Base-by-base conservation (phyloP, 2,329 filamentous ascomycete species). In the Clonostachys rosea region DNA sequence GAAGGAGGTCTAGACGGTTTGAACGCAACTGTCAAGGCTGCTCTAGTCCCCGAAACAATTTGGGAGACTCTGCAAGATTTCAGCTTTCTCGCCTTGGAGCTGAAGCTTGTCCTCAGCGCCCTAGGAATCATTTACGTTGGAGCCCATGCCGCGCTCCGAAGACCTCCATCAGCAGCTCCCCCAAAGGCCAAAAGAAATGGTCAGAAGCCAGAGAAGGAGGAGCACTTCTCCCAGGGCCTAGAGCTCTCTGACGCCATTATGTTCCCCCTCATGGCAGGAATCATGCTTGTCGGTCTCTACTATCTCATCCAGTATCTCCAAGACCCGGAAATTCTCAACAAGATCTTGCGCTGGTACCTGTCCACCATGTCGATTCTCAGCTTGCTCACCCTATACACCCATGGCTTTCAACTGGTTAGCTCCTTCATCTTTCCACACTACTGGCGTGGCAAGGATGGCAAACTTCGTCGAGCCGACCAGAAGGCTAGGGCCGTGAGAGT, bases 281-380 rank as follows among this genome's bases (percentile, higher is more conserved):
- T 74, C 10, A 82, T 86, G 2, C 79, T 97, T 9, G 76, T 83
- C 40, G 83, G 83, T 6, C 74, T 97, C 12, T 97, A 97, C 70
- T 85, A 91, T 57, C 74, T 96, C 50, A 90, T 97, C 61, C 90
- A 95, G 63, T 94, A 86, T 79, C 79, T 96, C 47, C 76, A 92
- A 54, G 89, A 96, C 58, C 85, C 91, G 1, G 75, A 83, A 11
- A 71, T 95, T 18, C 69, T 97, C 58, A 96, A 92, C 70, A 88
- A 86, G 65, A 79, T 95, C 37, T 71, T 97, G 18, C 85, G 88
- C 37, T 83, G 79, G 59, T 96, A 97, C 71, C 91, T 96, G 67
- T 88, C 87, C 4, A 65, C 81, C 49, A 83, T 92, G 60, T 89
- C 89, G 0, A 67, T 95, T n/a, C 84, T 87, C 51, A 89, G 89